Conservation (phyloP, 2,329 filamentous ascomycete species). For the Chrysoporthe deuterocubensis region DNA sequence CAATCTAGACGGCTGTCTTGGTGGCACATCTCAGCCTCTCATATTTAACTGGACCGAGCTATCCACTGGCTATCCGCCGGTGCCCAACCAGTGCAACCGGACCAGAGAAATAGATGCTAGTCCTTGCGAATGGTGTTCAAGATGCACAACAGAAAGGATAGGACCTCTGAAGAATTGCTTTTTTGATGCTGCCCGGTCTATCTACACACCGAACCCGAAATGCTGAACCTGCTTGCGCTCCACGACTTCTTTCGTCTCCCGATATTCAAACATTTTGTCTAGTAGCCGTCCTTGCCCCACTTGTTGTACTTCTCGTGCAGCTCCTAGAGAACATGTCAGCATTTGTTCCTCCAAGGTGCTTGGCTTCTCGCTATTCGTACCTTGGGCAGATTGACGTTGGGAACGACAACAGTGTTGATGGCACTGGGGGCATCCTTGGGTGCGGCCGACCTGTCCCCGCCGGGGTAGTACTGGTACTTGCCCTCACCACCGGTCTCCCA, state of each 20-base stretch:
- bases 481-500: conserved; percentile 77
- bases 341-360: neutral
- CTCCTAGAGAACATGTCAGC: conserved; percentile 55
- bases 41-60: too few relatives aligned
- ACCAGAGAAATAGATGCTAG: too few relatives aligned
- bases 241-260: conserved; percentile 11
- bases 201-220: conserved; percentile 24
- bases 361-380: conserved; percentile 48
- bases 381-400: conserved; percentile 90
- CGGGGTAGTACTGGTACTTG: conserved; percentile 82
- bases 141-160: too few relatives aligned
- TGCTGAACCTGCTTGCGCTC: conserved; percentile 23
- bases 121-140: too few relatives aligned
- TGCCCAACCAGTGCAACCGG: too few relatives aligned
- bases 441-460: conserved; percentile 74
- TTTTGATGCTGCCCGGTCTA: conserved; percentile 28
- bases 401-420: conserved; percentile 91
- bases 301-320: conserved; percentile 99
- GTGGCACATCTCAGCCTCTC: too few relatives aligned
- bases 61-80: too few relatives aligned
- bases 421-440: conserved; percentile 93
- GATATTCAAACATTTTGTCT: conserved; percentile 34
- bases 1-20: too few relatives aligned
- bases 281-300: conserved; percentile 97
- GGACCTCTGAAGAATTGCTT: neutral